Base-by-base conservation (phyloP, 306 rosid genomes). In the Alnus rubra region DNA sequence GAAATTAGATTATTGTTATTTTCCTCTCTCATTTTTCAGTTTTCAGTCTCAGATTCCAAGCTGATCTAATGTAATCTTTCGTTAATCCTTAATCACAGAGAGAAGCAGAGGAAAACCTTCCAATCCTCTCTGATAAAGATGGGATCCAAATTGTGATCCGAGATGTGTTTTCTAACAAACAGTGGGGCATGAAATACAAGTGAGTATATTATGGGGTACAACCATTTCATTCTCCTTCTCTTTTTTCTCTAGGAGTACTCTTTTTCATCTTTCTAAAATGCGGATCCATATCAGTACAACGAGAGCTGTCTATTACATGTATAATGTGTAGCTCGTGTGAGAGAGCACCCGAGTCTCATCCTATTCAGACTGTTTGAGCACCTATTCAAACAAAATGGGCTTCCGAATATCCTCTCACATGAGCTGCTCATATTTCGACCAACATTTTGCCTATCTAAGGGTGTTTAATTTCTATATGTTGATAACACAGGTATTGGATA, bases 71-170 rank as follows among this genome's bases (percentile, higher is more conserved):
- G 31, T 64, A 64, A 2, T 67, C 50, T 67, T 42, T 9, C 51
- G 51, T 39, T 42, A 42, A 18, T 39, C 50, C 18, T 64, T 15
- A 15, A 64, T 2, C 7, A 76, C 74, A 93, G 98, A 88, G 67
- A n/a, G 92, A 82, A 54, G 92, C 87, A 31, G 95, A 91, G 79
- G 78, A 56, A 14, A 83, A 84, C 58, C 93, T 93, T 56, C 98
- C 97, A 0, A 5, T 19, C 11, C 85, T 91, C 28, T 0, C 5
- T 4, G 72, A 80, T 48, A 90, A 74, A 74, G 90, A 90, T 68
- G 95, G 93, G 62, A 83, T 82, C 5, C 74, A 67, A 23, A 2
- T 90, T 42, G 0, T 55, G 52, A 44, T 93, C 9, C 89, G 83
- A 74, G 97, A 93, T 73, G 81, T 84, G 19, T 11, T 51, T 72